These are phyloP conservation scores for Nissolia schottii DNA, from an alignment of 306 rosid species.

Conservation along the genomic window DNA sequence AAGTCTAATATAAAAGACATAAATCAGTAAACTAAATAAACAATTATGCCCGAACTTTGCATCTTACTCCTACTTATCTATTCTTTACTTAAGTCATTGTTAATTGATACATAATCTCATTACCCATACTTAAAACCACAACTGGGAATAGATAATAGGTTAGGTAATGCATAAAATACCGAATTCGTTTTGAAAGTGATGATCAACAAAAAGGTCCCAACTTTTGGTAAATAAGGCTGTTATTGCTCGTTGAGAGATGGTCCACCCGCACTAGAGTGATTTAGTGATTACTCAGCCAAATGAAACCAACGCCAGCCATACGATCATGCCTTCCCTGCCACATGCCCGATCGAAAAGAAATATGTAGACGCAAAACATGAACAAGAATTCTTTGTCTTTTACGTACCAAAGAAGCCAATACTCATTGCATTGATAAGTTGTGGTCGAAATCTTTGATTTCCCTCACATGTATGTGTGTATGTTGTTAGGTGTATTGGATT, in stretches of 20 bases:
- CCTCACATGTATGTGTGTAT: neutral
- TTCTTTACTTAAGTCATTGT: too few relatives aligned
- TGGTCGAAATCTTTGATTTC: neutral
- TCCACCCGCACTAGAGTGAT: neutral
- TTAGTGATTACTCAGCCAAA: neutral
- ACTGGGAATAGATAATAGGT: neutral
- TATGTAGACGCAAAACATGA: neutral
- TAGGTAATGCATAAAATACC: neutral
- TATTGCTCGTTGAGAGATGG: neutral
- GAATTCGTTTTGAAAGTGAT: slow-evolving; percentile 4
- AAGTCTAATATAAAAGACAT: too few relatives aligned
- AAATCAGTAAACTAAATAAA: too few relatives aligned
- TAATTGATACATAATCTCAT: too few relatives aligned
- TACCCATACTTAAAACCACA: too few relatives aligned
- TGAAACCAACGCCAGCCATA: neutral
- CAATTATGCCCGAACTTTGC: too few relatives aligned
- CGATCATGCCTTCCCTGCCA: slow-evolving; percentile 12
- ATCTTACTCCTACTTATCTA: too few relatives aligned
- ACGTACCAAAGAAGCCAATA: slow-evolving; percentile 25
- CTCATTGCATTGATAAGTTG: neutral
- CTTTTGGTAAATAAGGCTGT: neutral
- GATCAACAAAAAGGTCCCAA: neutral
- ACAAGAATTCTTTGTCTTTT: slow-evolving; percentile 3
- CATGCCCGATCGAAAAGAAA: neutral
- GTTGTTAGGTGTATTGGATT: neutral